Evolutionary conservation across 1,284 basidiomycete species (phyloP).

Genomic region (Ceratobasidium theobromae): DNA sequence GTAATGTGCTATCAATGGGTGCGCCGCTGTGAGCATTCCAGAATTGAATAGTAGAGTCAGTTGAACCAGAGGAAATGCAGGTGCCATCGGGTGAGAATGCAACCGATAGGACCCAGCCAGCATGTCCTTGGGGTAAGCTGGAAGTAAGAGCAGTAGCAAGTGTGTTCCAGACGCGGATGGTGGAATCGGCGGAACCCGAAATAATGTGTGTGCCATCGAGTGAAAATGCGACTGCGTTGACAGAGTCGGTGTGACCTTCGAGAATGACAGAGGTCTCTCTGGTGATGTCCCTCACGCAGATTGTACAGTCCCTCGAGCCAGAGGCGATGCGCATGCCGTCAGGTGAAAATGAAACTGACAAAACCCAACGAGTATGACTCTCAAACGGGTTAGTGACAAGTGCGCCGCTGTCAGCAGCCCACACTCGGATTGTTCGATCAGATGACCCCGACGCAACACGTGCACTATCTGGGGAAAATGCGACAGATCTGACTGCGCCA

Average conservation of each 20-base stretch:
- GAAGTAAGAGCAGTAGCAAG: too few species aligned
- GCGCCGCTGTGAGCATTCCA: not conserved
- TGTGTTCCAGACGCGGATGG: slow-evolving; percentile 32
- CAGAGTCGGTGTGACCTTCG: not conserved
- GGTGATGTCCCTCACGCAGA: not conserved
- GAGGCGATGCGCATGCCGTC: not conserved
- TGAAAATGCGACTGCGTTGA: slow-evolving; percentile 26
- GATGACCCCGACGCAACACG: not conserved
- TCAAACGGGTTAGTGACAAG: not conserved
- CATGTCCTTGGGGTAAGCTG: not conserved
- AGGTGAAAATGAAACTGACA: slow-evolving; percentile 1
- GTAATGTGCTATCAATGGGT: not conserved
- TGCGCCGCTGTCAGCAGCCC: slow-evolving; percentile 1
- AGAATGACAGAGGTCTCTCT: not conserved
- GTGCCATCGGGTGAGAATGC: not conserved
- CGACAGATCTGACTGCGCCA: slow-evolving; percentile 2
- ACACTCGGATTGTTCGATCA: slow-evolving; percentile 21
- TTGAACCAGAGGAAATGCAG: not conserved
- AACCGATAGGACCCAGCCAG: not conserved
- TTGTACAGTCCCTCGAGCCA: not conserved
- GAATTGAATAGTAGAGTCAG: not conserved
- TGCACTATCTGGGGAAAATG: slow-evolving; percentile 24
- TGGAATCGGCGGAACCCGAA: slow-evolving; percentile 29
- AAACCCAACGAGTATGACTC: slow-evolving; percentile 15
- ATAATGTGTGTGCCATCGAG: not conserved